Percentiles rank a stretch among this genome's conserved stretches.
Evolutionary conservation across 1,139 yeast genomes (phyloP).

Genomic region (Sugiyamaella xylanicola): DNA sequence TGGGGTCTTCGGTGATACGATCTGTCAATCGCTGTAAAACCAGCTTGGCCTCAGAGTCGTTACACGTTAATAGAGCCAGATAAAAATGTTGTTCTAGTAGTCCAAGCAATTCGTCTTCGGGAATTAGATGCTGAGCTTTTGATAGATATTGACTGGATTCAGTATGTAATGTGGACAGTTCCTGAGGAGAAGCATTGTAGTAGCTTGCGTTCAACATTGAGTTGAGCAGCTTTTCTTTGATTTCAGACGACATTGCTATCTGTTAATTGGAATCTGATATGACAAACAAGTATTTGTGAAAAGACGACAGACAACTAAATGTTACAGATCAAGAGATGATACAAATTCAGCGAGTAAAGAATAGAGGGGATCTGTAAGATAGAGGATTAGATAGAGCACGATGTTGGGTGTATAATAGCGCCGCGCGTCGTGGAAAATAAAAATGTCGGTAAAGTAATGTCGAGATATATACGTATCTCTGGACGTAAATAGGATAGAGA

Average conservation of each 20-base stretch:
- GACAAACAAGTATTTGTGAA: too few relatives aligned
- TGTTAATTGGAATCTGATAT: neutral
- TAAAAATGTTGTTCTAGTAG: slow-evolving; percentile 74
- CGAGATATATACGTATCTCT: too few relatives aligned
- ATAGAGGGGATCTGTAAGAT: too few relatives aligned
- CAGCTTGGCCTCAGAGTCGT: slow-evolving; percentile 71
- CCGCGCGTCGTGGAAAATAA: neutral
- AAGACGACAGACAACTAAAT: too few relatives aligned
- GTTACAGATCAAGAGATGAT: too few relatives aligned
- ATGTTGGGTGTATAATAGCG: slow-evolving; percentile 1
- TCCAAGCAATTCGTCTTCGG: slow-evolving; percentile 57
- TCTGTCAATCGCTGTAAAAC: slow-evolving; percentile 66
- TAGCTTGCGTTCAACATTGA: slow-evolving; percentile 23
- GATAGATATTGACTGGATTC: slow-evolving; percentile 41
- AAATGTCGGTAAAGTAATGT: too few relatives aligned
- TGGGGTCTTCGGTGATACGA: slow-evolving; percentile 57
- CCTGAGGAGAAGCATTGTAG: slow-evolving; percentile 31
- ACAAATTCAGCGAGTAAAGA: too few relatives aligned
- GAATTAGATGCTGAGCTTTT: slow-evolving; percentile 40
- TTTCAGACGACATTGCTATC: neutral
- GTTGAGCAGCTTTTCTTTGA: slow-evolving; percentile 9
- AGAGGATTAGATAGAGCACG: too few relatives aligned
- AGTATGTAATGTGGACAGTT: slow-evolving; percentile 36
- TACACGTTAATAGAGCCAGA: slow-evolving; percentile 61
- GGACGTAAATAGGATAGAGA: too few relatives aligned